phyloP scores from a whole-genome alignment of 2,329 filamentous ascomycete species.

The Cladorrhinum sp. region DNA sequence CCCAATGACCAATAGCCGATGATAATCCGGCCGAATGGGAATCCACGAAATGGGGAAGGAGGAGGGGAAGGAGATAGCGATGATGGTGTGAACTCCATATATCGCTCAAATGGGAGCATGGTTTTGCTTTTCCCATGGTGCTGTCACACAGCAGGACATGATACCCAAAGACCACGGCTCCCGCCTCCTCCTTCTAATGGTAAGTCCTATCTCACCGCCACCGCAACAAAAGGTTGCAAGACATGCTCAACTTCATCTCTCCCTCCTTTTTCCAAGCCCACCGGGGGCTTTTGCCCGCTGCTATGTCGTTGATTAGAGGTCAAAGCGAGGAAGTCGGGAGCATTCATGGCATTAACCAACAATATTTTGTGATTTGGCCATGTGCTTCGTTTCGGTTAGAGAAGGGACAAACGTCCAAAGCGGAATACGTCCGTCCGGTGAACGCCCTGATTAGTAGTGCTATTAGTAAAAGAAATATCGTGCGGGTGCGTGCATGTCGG shows the following conservation, averaged over 20 bases:
- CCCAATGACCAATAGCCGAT: background rate
- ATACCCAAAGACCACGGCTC: background rate
- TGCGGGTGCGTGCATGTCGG: too few species aligned
- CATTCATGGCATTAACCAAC: background rate
- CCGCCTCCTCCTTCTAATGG: background rate
- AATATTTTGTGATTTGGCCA: conserved; percentile 1
- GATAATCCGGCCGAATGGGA: background rate
- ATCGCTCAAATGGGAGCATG: background rate
- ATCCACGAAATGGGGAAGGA: background rate
- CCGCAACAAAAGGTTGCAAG: background rate
- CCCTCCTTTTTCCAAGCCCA: background rate
- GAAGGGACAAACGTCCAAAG: too few species aligned
- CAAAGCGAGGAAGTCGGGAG: background rate
- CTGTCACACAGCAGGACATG: background rate
- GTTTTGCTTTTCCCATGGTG: background rate
- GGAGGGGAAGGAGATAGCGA: background rate
- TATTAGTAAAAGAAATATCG: too few species aligned
- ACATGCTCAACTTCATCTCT: background rate
- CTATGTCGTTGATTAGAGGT: background rate
- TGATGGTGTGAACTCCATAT: background rate
- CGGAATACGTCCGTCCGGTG: too few species aligned
- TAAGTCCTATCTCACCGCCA: background rate
- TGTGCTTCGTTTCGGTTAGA: background rate
- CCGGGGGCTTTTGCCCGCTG: background rate
- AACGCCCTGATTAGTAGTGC: too few species aligned